phyloP scores from a whole-genome alignment of 140 eudicot genomes.

The Bidens hawaiensis region DNA sequence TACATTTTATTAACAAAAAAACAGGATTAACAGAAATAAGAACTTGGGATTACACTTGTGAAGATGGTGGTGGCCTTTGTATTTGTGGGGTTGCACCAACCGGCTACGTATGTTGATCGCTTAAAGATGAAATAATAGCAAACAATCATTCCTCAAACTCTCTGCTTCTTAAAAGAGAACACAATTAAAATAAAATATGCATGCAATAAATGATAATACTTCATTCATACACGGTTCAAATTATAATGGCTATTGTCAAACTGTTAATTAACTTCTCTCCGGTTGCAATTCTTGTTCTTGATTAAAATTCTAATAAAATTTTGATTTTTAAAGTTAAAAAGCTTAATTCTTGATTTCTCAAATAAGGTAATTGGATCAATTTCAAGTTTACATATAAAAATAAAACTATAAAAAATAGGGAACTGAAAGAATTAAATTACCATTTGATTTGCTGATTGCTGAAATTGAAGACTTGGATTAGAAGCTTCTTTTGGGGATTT shows the following conservation, averaged over 20 bases:
- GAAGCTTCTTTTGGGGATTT: slow-evolving; percentile 16
- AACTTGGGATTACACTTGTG: slow-evolving; percentile 53
- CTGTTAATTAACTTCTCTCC: background rate
- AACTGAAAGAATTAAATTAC: slow-evolving; percentile 20
- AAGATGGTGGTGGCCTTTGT: slow-evolving; percentile 65
- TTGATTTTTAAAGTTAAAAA: background rate
- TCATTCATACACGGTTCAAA: background rate
- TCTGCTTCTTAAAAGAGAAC: slow-evolving; percentile 25
- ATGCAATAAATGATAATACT: background rate
- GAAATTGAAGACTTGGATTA: slow-evolving; percentile 16
- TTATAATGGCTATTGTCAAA: background rate
- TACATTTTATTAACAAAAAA: background rate
- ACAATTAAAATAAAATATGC: background rate
- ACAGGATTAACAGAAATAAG: background rate
- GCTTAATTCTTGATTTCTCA: background rate
- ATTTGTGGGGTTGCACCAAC: slow-evolving; percentile 67
- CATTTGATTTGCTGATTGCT: slow-evolving; percentile 31
- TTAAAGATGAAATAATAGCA: slow-evolving; percentile 57
- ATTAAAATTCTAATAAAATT: background rate
- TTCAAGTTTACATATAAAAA: background rate
- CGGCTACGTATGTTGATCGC: slow-evolving; percentile 62
- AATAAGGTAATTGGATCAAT: background rate
- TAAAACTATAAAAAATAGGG: background rate
- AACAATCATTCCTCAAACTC: slow-evolving; percentile 39
- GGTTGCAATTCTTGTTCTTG: background rate